Evolutionary conservation across 2,329 filamentous ascomycete species (phyloP), one percentile per base, ranked within the genome.

Genomic region (Paecilomyces fulvus): DNA sequence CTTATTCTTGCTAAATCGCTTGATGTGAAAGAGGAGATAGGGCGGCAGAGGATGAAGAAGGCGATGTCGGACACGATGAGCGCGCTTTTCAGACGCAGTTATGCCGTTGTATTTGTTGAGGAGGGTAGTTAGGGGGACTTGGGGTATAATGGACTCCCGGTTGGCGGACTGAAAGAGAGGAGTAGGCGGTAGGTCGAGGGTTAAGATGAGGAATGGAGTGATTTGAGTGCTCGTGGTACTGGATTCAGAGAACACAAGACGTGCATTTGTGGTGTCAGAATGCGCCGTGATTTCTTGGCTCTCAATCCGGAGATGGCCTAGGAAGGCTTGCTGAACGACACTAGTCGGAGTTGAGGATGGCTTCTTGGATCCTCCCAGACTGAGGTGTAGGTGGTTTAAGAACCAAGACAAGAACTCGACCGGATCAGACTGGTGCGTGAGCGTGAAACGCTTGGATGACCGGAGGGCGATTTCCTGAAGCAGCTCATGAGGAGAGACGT

Each of bases 371-470:
- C 94, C 94, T 55, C 94, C 94, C 1, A 99, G 83, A 20, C 90
- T 88, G 14, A 96, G 81, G 71, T 99, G 94, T 10, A 99, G 82
- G 71, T 95, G 90, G 77, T 99, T 97, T 56, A 99, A 82, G 71
- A 97, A 96, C 94, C 94, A 99, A 25, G 89, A 92, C 50, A 99
- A 79, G 67, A 99, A 97, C 51, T 99, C 94, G 59, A 96, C 91
- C 0, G 94, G 94, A 71, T 99, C 94, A 20, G 92, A 94, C 75
- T 97, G 94, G 28, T 85, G 79, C 0, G 91, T 95, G 52, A 97
- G 80, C 4, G 88, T 94, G 76, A 96, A 99, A 60, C 89, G 90
- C 75, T 96, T 96, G 64, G 87, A 92, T 30, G 92, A 96, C 52
- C 86, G 86, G 48, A 96, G 79, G 1, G 92, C 89, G 61, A 99